These are phyloP conservation scores for Naumovozyma baii DNA, from an alignment of 805 yeast genomes.

Conservation along the genomic window DNA sequence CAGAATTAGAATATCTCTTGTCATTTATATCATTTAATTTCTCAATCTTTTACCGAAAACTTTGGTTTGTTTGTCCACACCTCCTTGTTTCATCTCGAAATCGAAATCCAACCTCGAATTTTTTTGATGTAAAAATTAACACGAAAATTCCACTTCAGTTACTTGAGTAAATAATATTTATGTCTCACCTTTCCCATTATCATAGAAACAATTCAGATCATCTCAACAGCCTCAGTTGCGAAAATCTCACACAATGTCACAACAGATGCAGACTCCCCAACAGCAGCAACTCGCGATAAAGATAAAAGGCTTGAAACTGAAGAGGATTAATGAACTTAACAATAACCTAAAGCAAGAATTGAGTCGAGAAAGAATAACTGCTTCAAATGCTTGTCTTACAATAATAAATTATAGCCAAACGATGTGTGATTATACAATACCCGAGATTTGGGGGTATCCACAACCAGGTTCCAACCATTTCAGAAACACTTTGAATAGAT, in stretches of 20 bases:
- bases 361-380: constrained; percentile 48
- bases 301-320: constrained; percentile 47
- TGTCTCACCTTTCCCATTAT: too few relatives aligned
- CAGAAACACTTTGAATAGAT: constrained; percentile 15
- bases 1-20: too few relatives aligned
- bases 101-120: too few relatives aligned
- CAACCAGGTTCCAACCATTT: constrained; percentile 33
- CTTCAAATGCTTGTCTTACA: constrained; percentile 49
- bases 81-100: background rate
- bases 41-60: too few relatives aligned
- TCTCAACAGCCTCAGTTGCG: background rate
- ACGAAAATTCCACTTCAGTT: background rate
- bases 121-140: background rate
- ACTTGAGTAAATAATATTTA: too few relatives aligned
- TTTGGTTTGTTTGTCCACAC: too few relatives aligned
- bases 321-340: constrained; percentile 51
- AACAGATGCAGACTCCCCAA: constrained; percentile 2
- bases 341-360: constrained; percentile 42
- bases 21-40: too few relatives aligned
- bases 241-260: background rate
- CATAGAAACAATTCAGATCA: too few relatives aligned
- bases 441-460: constrained; percentile 35
- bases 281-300: constrained; percentile 30
- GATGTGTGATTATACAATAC: constrained; percentile 31
- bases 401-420: constrained; percentile 32